phyloP scores from a whole-genome alignment of 164 flowering plant genomes.

The Magnolia kwangsiensis region DNA sequence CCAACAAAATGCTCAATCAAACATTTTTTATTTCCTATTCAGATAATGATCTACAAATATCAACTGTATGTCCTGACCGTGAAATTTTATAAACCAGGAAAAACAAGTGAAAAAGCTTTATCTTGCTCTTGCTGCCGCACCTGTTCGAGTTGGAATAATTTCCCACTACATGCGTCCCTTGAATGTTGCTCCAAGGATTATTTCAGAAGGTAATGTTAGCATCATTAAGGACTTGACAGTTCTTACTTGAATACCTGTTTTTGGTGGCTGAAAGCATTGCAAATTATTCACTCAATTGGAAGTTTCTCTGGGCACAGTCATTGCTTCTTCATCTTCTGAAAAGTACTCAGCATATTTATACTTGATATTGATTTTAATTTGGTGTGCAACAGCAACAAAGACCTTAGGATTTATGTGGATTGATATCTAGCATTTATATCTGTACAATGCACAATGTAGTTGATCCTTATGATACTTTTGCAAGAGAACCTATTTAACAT shows the following conservation, averaged over 20 bases:
- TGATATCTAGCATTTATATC: neutral
- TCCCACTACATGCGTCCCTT: constrained; percentile 90
- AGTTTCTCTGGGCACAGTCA: too few relatives aligned
- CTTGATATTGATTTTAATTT: too few relatives aligned
- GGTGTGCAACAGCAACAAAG: neutral
- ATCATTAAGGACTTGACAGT: neutral
- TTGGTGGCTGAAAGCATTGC: neutral
- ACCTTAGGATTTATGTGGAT: neutral
- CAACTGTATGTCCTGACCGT: neutral
- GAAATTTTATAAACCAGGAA: constrained; percentile 43
- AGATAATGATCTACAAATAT: neutral
- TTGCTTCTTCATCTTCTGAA: too few relatives aligned
- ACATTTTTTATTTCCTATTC: neutral
- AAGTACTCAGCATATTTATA: too few relatives aligned
- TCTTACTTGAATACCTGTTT: too few relatives aligned
- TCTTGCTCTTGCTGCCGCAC: constrained; percentile 89
- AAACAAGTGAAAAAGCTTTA: constrained; percentile 84
- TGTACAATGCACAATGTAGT: neutral
- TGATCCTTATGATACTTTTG: neutral
- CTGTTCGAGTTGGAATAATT: constrained; percentile 67
- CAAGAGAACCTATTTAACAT: neutral
- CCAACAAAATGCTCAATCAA: neutral
- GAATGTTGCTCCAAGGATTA: constrained; percentile 75
- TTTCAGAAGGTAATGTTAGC: constrained; percentile 60
- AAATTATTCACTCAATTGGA: neutral